Evolutionary conservation across 225 moss, liverwort and hornwort genomes (phyloP).

Genomic region (Bryoerythrophyllum caledonicum): DNA sequence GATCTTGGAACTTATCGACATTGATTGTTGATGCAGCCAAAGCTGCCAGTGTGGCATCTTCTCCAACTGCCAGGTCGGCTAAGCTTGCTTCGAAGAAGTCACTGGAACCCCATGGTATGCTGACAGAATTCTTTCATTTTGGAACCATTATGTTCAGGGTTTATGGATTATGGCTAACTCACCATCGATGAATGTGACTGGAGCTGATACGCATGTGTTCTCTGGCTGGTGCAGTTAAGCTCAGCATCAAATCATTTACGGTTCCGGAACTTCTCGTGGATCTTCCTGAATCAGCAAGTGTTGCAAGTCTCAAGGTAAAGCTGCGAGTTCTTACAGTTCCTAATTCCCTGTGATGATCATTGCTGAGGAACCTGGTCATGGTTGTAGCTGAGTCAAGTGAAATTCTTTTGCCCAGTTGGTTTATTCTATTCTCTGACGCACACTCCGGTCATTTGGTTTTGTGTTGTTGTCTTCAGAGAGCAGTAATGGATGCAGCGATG

Average conservation of each 20-base stretch:
- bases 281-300: conserved; percentile 87
- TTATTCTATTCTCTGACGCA: background rate
- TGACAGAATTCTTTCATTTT: background rate
- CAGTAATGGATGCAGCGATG: conserved; percentile 99
- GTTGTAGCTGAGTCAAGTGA: background rate
- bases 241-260: conserved; percentile 95
- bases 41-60: conserved; percentile 95
- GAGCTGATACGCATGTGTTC: conserved; percentile 19
- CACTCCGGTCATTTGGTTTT: conserved; percentile 4
- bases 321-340: background rate
- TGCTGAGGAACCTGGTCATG: background rate
- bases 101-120: conserved; percentile 83
- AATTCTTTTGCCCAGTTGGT: background rate
- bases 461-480: conserved; percentile 59
- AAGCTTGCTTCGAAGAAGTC: conserved; percentile 74
- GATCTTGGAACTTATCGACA: background rate
- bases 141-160: background rate
- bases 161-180: background rate
- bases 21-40: conserved; percentile 67
- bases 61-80: conserved; percentile 74
- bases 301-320: conserved; percentile 87
- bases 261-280: conserved; percentile 95
- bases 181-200: background rate
- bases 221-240: conserved; percentile 74
- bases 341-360: background rate